These are phyloP conservation scores for Biancaea sappan DNA, from an alignment of 306 rosid genomes.

Conservation along the genomic window DNA sequence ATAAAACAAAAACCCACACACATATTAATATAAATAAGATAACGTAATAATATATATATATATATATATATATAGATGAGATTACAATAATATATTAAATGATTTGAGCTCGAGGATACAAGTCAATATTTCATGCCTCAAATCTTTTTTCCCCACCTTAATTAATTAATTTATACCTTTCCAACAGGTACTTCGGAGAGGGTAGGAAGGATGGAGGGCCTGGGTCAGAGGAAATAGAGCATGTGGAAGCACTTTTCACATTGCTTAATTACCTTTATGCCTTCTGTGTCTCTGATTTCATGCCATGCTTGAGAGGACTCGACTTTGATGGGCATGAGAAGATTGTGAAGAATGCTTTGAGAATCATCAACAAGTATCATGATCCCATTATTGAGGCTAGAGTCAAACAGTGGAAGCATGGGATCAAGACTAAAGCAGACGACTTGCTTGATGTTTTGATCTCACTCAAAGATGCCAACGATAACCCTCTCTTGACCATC, in stretches of 20 bases:
- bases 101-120: too few species aligned
- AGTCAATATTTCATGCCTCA: too few species aligned
- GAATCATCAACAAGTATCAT: conserved; percentile 15
- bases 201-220: conserved; percentile 46
- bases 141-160: too few species aligned
- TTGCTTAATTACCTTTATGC: conserved; percentile 20
- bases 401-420: conserved; percentile 39
- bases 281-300: conserved; percentile 40
- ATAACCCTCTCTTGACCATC: conserved; percentile 28
- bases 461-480: conserved; percentile 28
- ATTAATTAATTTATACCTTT: neutral
- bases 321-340: conserved; percentile 44
- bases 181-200: conserved; percentile 22
- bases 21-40: too few species aligned
- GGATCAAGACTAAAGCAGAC: conserved; percentile 19
- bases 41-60: too few species aligned
- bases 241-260: conserved; percentile 26
- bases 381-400: conserved; percentile 40
- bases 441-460: conserved; percentile 57
- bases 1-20: too few species aligned
- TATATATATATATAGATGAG: too few species aligned
- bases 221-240: conserved; percentile 41
- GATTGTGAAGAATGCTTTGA: conserved; percentile 25
- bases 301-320: conserved; percentile 38
- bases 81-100: too few species aligned